These are phyloP conservation scores for Coriaria nepalensis DNA, from an alignment of 306 rosid species.

Conservation along the genomic window DNA sequence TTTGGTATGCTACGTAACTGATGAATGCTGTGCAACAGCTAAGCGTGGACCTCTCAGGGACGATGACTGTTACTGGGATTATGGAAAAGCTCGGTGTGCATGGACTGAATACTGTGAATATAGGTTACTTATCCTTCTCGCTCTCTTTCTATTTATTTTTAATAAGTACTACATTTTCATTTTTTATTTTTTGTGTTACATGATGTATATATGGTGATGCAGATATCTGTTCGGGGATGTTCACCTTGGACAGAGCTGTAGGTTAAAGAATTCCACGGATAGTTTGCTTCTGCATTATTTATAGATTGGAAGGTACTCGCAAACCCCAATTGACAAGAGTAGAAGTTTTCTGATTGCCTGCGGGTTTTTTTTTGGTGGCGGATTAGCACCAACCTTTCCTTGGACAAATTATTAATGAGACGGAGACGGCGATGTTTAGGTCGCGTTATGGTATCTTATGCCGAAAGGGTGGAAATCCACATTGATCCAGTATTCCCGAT, in stretches of 20 bases:
- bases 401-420: too few species aligned
- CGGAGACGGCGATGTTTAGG: too few species aligned
- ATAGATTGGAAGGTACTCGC: conserved; percentile 50
- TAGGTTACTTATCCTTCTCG: too few species aligned
- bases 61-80: conserved; percentile 98
- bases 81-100: conserved; percentile 97
- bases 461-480: too few species aligned
- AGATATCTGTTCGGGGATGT: conserved; percentile 96
- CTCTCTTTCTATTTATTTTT: too few species aligned
- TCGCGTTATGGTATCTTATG: too few species aligned
- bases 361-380: too few species aligned
- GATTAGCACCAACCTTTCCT: too few species aligned
- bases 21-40: conserved; percentile 36
- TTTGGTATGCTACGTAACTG: conserved; percentile 14
- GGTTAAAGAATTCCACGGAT: conserved; percentile 53
- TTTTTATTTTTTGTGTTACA: not conserved
- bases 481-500: too few species aligned
- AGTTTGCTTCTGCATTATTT: conserved; percentile 49
- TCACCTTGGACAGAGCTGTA: conserved; percentile 97
- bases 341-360: too few species aligned
- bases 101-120: conserved; percentile 95
- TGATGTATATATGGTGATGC: conserved; percentile 15
- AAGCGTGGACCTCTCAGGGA: conserved; percentile 95
- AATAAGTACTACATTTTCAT: not conserved
- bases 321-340: too few species aligned